Evolutionary conservation across 345 rosid species (phyloP), one percentile per base, ranked within the genome.

Genomic region (Mangifera indica): DNA sequence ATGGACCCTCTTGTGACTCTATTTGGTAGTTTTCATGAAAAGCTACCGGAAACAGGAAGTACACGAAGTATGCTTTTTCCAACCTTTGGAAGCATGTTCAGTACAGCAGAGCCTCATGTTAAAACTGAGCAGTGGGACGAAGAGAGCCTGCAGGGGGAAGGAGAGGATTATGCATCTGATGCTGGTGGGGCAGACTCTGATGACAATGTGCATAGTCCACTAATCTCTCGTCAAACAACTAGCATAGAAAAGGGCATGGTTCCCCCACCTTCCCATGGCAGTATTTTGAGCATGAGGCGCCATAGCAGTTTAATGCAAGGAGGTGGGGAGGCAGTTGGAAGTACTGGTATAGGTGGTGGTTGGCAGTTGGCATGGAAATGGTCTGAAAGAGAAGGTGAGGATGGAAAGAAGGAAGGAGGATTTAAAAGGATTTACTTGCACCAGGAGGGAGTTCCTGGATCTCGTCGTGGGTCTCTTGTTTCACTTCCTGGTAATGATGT

Each of bases 361-460:
- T 95, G 99, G 99, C 97, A 92, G 78, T 80, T 95, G 88, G 98
- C 98, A 5, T 95, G 93, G 81, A 88, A 92, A 83, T 91, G 91
- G 87, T 60, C 88, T 4, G 90, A 84, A 61, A 87, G 74, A 71
- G 93, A 90, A 69, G 93, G 92, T 0, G 87, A 84, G 60, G 89
- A 82, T 63, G 88, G 92, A 73, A 86, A 84, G 79, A 89, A 87
- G 80, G 88, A 84, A 84, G 96, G 90, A 58, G 93, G 86, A 4
- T 92, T 89, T 81, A 88, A 90, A 79, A 89, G 97, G 78, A 80
- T 92, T 68, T 95, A 88, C 80, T 80, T 95, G 86, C 95, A 87
- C 60, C 80, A 92, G 76, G 98, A 91, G 53, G 97, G 85, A 32
- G 81, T 70, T 54, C 82, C 89, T 25, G 93, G 86, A 70, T 89